Base-by-base conservation (phyloP, 768 basidiomycete genomes). In the Tricholoma sp. region DNA sequence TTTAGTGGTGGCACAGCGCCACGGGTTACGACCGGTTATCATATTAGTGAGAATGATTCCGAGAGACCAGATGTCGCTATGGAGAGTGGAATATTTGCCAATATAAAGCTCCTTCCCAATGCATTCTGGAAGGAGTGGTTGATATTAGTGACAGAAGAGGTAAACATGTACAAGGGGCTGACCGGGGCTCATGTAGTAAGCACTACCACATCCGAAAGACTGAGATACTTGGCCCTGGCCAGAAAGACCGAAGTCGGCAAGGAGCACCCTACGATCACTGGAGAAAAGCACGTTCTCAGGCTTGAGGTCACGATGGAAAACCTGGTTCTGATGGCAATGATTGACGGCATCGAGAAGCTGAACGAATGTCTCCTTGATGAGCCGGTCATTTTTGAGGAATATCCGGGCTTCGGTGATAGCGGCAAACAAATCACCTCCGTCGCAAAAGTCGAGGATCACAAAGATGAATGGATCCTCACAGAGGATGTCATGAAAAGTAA, bases 231-330 rank as follows among this genome's bases (percentile, higher is more conserved):
- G 68, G 57, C 71, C 68, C 50, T 70, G 72, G 6, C 81, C 86
- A 0, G 83, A 80, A 41, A 91, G 73, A 13, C 92, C 91, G 76
- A 93, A 94, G 70, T 94, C 91, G 6, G 88, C 83, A 50, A 93
- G 74, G 55, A 76, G 78, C 34, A 91, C 75, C 41, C 68, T 65
- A 13, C 85, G 84, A 51, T 70, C 82, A 64, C 68, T 71, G 57
- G 68, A 79, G 64, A 82, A 84, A 36, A 94, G 72, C 28, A 92
- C 77, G 67, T 87, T 91, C 67, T 93, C 92, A 0, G 91, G 91
- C 69, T 94, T 94, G 64, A 95, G 80, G 64, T 94, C 91, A 24
- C 91, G 87, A 70, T 94, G 93, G 65, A 80, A 91, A 59, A 94
- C 82, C 9, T 84, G 81, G 41, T 76, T 74, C 41, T 73, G 67